These are phyloP conservation scores for Niebla homalea DNA, from an alignment of 495 filamentous ascomycete genomes.

Conservation along the genomic window DNA sequence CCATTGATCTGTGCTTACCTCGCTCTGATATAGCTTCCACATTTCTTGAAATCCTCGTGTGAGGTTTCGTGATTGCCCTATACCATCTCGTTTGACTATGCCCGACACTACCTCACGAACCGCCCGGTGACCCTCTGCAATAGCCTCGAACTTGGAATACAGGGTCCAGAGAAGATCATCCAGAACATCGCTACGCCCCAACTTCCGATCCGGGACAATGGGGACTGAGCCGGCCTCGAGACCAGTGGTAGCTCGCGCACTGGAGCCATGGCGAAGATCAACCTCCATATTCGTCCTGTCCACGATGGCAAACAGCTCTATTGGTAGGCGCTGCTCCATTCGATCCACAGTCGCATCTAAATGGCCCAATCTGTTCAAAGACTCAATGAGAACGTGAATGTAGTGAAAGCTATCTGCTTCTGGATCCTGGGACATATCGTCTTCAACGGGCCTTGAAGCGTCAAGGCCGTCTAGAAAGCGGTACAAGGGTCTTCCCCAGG, in stretches of 20 bases:
- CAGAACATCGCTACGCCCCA: constrained; percentile 65
- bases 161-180: constrained; percentile 83
- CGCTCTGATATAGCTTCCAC: constrained; percentile 82
- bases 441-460: constrained; percentile 52
- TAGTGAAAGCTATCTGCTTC: constrained; percentile 93
- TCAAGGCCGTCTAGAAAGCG: constrained; percentile 71
- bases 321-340: constrained; percentile 83
- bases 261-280: constrained; percentile 73
- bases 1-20: constrained; percentile 30
- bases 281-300: constrained; percentile 91
- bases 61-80: constrained; percentile 40
- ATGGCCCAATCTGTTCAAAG: constrained; percentile 73
- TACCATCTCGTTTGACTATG: constrained; percentile 63
- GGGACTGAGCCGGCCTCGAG: constrained; percentile 31
- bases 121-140: constrained; percentile 88
- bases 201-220: constrained; percentile 51
- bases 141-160: constrained; percentile 92
- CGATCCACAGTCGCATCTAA: constrained; percentile 75
- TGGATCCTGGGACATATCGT: constrained; percentile 81
- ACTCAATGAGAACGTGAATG: constrained; percentile 75
- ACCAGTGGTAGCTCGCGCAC: constrained; percentile 39
- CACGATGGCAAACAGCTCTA: constrained; percentile 86
- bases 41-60: constrained; percentile 77
- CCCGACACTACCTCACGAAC: constrained; percentile 80
- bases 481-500: constrained; percentile 55